Conservation (phyloP, 352 stramenopile species). For the Globisporangium barbulae region DNA sequence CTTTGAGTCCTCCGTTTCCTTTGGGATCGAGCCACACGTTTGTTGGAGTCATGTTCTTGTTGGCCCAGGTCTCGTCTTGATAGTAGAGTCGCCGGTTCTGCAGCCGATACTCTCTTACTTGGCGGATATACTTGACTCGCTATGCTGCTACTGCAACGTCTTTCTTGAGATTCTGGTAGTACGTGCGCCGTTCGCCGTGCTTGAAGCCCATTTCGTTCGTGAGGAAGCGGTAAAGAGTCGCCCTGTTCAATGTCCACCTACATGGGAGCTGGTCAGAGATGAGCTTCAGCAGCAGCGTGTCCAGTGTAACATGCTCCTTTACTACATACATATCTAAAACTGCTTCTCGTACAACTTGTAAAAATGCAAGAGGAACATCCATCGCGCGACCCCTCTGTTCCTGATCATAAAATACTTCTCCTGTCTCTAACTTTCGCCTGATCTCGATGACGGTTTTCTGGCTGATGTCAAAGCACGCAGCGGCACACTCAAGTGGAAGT, state of each 20-base stretch:
- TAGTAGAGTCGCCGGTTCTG: constrained; percentile 14
- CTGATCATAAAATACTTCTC: neutral
- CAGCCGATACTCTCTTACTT: neutral
- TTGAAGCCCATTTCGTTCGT: neutral
- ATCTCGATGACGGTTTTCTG: neutral
- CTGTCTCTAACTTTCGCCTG: neutral
- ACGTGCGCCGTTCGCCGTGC: neutral
- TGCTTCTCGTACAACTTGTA: neutral
- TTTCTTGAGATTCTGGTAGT: neutral
- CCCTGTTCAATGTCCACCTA: neutral
- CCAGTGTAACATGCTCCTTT: neutral
- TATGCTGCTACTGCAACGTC: neutral
- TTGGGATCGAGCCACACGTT: constrained; percentile 16
- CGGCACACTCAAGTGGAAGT: neutral
- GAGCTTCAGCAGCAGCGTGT: neutral
- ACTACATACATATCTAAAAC: neutral
- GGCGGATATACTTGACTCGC: neutral
- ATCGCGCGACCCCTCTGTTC: neutral
- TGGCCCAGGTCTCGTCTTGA: constrained; percentile 19
- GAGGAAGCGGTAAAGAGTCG: neutral
- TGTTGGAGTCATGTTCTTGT: constrained; percentile 19
- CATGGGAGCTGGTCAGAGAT: neutral
- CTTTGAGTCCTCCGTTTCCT: constrained; percentile 17
- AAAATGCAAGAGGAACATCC: neutral
- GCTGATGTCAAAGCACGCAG: neutral